A percentile compares a stretch with the other conserved stretches of the same genome.
These are phyloP conservation scores for Moricandia moricandioides DNA, from an alignment of 345 rosid genomes.

Conservation along the genomic window DNA sequence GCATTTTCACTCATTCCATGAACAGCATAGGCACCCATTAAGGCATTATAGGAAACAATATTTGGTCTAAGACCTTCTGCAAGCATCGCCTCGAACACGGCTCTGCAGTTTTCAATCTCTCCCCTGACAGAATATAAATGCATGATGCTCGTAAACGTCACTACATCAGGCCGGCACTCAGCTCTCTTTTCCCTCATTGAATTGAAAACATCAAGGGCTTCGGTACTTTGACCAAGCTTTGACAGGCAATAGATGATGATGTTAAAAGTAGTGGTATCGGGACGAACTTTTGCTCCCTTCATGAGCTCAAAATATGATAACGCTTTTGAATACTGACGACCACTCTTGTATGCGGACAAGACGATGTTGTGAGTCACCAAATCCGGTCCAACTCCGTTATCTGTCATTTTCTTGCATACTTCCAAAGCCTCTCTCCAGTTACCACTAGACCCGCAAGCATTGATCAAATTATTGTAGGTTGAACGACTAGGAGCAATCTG, in stretches of 20 bases:
- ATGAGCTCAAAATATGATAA: constrained; percentile 81
- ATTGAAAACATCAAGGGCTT: constrained; percentile 69
- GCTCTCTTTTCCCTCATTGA: constrained; percentile 79
- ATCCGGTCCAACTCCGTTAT: constrained; percentile 97
- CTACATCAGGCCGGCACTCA: constrained; percentile 69
- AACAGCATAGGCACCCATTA: constrained; percentile 81
- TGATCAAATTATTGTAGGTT: constrained; percentile 85
- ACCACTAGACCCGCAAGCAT: constrained; percentile 95
- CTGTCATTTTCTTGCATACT: constrained; percentile 87
- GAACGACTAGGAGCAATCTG: constrained; percentile 92
- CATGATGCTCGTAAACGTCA: constrained; percentile 76
- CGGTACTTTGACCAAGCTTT: constrained; percentile 68
- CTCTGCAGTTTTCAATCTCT: constrained; percentile 71
- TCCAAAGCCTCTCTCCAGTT: constrained; percentile 94
- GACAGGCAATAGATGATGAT: constrained; percentile 74
- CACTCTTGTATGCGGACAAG: constrained; percentile 82
- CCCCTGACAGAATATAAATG: constrained; percentile 72
- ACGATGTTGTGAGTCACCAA: constrained; percentile 89
- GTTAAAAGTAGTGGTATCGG: constrained; percentile 80
- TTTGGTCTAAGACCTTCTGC: constrained; percentile 89
- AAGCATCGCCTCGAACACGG: constrained; percentile 67
- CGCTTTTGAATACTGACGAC: constrained; percentile 75
- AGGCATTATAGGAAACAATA: constrained; percentile 69
- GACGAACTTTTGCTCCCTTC: constrained; percentile 82
- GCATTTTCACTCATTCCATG: constrained; percentile 84